Percentiles rank a stretch among this genome's conserved stretches.
phyloP scores from a whole-genome alignment of 140 eudicot species.

The Ambrosia hybrid region DNA sequence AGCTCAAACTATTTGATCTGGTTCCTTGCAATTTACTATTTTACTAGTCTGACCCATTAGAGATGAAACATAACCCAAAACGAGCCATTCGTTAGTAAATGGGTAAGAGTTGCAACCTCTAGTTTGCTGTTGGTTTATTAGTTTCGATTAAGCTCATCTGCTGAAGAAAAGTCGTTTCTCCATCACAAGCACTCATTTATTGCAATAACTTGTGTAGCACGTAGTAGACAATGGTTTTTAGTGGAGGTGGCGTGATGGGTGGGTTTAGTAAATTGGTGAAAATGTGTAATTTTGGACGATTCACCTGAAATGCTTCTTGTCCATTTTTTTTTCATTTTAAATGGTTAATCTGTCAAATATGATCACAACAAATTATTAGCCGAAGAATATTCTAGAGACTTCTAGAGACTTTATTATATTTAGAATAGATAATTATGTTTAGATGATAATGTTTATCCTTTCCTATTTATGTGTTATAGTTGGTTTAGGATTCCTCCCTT shows the following conservation, averaged over 20 bases:
- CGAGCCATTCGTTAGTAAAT: too few relatives aligned
- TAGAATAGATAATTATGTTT: too few relatives aligned
- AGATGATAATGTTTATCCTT: too few relatives aligned
- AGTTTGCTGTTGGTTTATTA: neutral
- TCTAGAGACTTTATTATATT: too few relatives aligned
- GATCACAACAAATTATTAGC: neutral
- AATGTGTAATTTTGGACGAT: neutral
- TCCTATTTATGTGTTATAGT: too few relatives aligned
- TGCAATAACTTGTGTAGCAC: constrained; percentile 5
- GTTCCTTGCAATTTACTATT: too few relatives aligned
- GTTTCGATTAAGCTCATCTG: neutral
- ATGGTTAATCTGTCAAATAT: neutral
- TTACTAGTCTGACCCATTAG: too few relatives aligned
- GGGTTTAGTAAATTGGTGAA: neutral
- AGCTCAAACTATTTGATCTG: too few relatives aligned
- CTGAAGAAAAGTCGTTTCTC: neutral
- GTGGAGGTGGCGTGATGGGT: neutral
- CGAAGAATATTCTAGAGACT: too few relatives aligned
- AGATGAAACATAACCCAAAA: too few relatives aligned
- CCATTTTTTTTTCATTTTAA: neutral
- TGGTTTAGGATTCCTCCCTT: too few relatives aligned
- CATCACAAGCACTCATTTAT: neutral
- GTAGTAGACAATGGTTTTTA: neutral
- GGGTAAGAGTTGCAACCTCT: neutral
- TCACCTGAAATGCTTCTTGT: neutral